These are phyloP conservation scores for Pelargonium nanum DNA, from an alignment of 345 rosid genomes.

Conservation along the genomic window DNA sequence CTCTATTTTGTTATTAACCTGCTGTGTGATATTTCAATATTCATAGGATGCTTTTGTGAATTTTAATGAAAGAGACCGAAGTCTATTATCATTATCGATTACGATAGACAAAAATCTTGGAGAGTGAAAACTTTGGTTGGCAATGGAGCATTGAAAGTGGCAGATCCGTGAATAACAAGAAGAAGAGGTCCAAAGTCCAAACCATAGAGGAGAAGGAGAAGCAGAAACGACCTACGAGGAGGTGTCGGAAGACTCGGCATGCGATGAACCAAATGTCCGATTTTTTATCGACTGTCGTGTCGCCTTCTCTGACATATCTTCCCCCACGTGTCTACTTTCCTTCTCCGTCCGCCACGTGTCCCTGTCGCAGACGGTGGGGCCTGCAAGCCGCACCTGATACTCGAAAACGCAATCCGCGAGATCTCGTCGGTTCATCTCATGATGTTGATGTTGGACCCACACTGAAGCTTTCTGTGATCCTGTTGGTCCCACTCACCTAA, in stretches of 20 bases:
- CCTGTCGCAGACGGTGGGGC: too few species aligned
- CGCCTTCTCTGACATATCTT: not conserved
- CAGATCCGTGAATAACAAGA: not conserved
- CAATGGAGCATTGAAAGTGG: not conserved
- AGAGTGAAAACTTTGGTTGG: not conserved
- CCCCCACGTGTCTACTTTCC: not conserved
- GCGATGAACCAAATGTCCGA: not conserved
- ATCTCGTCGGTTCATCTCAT: not conserved
- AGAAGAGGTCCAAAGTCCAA: too few species aligned
- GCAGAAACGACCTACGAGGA: not conserved
- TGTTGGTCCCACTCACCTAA: too few species aligned
- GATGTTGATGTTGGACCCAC: not conserved
- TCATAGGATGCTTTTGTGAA: not conserved
- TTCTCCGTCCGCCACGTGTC: not conserved
- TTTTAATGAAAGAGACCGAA: not conserved
- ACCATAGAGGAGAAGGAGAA: not conserved
- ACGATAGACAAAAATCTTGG: not conserved
- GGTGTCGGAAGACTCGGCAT: constrained; percentile 1
- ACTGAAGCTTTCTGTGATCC: too few species aligned
- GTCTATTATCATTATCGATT: not conserved
- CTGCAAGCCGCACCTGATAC: not conserved
- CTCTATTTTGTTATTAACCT: too few species aligned
- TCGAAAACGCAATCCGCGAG: not conserved
- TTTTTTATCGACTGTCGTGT: not conserved
- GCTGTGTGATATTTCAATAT: too few species aligned